Percentiles rank a stretch among this genome's conserved stretches.
These are phyloP conservation scores for Talaromyces sp. DNA, from an alignment of 2,329 filamentous ascomycete species.

Conservation along the genomic window DNA sequence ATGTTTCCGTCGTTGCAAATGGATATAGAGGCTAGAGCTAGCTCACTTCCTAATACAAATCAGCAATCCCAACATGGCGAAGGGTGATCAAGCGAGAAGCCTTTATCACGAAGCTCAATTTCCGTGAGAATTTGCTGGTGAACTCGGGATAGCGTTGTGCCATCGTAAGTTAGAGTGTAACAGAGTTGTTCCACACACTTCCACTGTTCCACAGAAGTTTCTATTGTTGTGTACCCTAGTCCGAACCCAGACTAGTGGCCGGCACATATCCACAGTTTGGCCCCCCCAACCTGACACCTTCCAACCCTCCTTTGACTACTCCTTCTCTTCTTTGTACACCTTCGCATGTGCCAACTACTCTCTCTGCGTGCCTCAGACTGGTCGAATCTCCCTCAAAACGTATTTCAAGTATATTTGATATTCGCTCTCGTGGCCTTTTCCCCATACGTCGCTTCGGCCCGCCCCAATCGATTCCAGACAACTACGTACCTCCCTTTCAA, in stretches of 20 bases:
- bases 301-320: background rate
- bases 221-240: background rate
- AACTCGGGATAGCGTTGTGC: background rate
- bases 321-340: too few species aligned
- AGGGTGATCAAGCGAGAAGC: too few species aligned
- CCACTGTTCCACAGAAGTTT: background rate
- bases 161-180: background rate
- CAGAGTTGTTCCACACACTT: background rate
- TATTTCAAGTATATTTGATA: background rate
- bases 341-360: too few species aligned
- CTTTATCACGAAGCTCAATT: too few species aligned
- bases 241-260: background rate
- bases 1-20: too few species aligned
- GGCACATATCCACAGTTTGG: constrained; percentile 1
- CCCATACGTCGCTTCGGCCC: background rate
- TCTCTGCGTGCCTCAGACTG: background rate
- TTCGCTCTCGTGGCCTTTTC: background rate
- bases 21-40: too few species aligned
- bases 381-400: too few species aligned
- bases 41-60: too few species aligned
- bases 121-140: background rate
- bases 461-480: background rate
- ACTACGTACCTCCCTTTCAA: background rate
- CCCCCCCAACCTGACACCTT: background rate
- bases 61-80: too few species aligned